Conservation (phyloP, 2,329 filamentous ascomycete genomes). For the Xylaria sp. region DNA sequence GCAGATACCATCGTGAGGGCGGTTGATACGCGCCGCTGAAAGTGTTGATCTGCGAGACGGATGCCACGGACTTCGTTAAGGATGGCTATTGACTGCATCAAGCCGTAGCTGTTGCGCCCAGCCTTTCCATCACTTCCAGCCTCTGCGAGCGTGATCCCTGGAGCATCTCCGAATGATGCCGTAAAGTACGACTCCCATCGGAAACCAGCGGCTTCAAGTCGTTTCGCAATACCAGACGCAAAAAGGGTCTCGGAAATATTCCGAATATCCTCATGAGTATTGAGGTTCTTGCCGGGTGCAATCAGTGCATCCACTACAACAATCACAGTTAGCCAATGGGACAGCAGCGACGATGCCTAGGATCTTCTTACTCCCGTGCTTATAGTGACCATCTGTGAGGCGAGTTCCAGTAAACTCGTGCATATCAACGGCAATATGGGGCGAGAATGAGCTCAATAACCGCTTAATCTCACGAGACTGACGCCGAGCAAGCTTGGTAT, state of each 20-base stretch:
- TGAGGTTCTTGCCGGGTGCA: slow-evolving; percentile 47
- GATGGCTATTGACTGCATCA: slow-evolving; percentile 44
- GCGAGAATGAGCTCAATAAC: slow-evolving; percentile 46
- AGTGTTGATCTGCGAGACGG: slow-evolving; percentile 46
- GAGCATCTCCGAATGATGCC: slow-evolving; percentile 25
- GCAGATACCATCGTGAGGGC: slow-evolving; percentile 45
- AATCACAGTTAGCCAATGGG: slow-evolving; percentile 12
- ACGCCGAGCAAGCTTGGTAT: slow-evolving; percentile 48
- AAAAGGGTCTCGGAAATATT: slow-evolving; percentile 47
- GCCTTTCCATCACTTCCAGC: slow-evolving; percentile 45
- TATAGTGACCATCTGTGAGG: slow-evolving; percentile 44
- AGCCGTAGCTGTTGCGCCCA: slow-evolving; percentile 43
- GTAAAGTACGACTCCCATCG: slow-evolving; percentile 52
- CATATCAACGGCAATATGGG: slow-evolving; percentile 51
- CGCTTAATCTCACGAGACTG: slow-evolving; percentile 49
- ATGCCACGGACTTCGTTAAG: slow-evolving; percentile 47
- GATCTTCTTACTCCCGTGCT: slow-evolving; percentile 42
- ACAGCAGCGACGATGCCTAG: not conserved
- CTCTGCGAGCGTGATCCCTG: slow-evolving; percentile 41
- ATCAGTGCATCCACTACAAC: slow-evolving; percentile 47
- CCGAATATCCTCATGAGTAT: slow-evolving; percentile 48
- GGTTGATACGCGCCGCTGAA: slow-evolving; percentile 46
- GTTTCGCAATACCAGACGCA: slow-evolving; percentile 44
- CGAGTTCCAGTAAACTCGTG: slow-evolving; percentile 50
- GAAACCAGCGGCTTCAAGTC: slow-evolving; percentile 46